These are phyloP conservation scores for Phytophthora sansomeana DNA, from an alignment of 352 stramenopile species.

Conservation along the genomic window DNA sequence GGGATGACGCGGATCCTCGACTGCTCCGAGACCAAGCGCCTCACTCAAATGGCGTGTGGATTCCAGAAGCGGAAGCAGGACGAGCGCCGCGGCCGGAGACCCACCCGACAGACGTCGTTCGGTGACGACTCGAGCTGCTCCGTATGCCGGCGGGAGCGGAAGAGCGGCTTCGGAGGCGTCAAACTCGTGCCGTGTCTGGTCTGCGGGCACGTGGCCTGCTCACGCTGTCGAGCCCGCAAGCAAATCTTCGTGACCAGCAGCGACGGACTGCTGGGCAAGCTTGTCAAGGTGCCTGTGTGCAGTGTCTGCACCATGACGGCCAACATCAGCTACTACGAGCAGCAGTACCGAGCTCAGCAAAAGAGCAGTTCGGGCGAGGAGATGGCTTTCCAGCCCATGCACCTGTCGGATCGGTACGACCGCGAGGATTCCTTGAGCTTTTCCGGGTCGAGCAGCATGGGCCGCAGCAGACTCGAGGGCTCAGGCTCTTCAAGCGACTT, in stretches of 20 bases:
- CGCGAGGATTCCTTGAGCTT: conserved; percentile 35
- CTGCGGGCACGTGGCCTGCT: conserved; percentile 50
- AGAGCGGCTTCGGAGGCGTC: conserved; percentile 49
- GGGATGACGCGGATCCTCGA: conserved; percentile 45
- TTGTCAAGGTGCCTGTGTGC: conserved; percentile 49
- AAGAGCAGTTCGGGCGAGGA: conserved; percentile 37
- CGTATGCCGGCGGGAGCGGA: conserved; percentile 38
- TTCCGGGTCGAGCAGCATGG: conserved; percentile 33
- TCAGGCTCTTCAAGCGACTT: conserved; percentile 19
- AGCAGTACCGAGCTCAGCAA: conserved; percentile 34
- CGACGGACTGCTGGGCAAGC: conserved; percentile 47
- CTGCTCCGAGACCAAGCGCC: conserved; percentile 52
- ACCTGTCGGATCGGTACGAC: conserved; percentile 31
- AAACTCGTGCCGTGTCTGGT: conserved; percentile 58
- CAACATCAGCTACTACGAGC: conserved; percentile 47
- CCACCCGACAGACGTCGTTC: conserved; percentile 27
- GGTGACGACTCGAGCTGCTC: conserved; percentile 23
- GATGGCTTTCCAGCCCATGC: conserved; percentile 35
- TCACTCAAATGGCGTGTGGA: conserved; percentile 54
- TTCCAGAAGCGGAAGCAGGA: conserved; percentile 42
- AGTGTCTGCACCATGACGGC: conserved; percentile 45
- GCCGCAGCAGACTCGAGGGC: conserved; percentile 20
- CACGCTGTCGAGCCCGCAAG: conserved; percentile 52
- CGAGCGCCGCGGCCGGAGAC: conserved; percentile 21
- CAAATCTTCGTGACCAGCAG: conserved; percentile 52